Conservation (phyloP, 2,329 filamentous ascomycete genomes). For the Neurospora crassa region DNA sequence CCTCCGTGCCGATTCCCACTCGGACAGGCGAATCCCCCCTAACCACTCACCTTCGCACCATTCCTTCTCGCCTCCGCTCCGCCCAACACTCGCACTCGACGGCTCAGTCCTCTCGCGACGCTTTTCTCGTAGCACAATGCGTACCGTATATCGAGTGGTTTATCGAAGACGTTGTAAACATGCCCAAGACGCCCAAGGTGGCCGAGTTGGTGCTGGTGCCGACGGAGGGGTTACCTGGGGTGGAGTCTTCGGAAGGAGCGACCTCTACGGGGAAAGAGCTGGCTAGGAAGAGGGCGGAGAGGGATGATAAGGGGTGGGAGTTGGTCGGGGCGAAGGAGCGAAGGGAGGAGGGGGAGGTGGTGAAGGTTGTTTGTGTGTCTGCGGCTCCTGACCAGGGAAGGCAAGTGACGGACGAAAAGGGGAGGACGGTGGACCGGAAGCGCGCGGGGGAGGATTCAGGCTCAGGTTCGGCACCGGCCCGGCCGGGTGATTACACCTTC, state of each 20-base stretch:
- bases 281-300: background rate
- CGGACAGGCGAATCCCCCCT: constrained; percentile 9
- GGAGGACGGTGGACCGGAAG: background rate
- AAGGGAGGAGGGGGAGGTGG: constrained; percentile 21
- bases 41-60: constrained; percentile 22
- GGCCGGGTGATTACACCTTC: constrained; percentile 24
- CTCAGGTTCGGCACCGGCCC: background rate
- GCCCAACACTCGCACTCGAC: constrained; percentile 9
- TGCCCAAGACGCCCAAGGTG: constrained; percentile 22
- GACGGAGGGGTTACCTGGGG: background rate
- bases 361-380: constrained; percentile 21
- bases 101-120: constrained; percentile 23
- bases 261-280: background rate
- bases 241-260: background rate
- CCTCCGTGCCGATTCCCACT: background rate
- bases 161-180: constrained; percentile 27
- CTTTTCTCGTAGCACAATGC: constrained; percentile 29
- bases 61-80: constrained; percentile 13
- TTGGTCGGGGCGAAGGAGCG: constrained; percentile 25
- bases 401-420: constrained; percentile 1
- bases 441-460: background rate
- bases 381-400: background rate
- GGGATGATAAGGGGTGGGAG: constrained; percentile 20
- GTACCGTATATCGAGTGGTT: constrained; percentile 33
- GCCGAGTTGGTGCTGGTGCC: constrained; percentile 26